phyloP scores from a whole-genome alignment of 306 rosid genomes.

The Dalbergia cultrata region DNA sequence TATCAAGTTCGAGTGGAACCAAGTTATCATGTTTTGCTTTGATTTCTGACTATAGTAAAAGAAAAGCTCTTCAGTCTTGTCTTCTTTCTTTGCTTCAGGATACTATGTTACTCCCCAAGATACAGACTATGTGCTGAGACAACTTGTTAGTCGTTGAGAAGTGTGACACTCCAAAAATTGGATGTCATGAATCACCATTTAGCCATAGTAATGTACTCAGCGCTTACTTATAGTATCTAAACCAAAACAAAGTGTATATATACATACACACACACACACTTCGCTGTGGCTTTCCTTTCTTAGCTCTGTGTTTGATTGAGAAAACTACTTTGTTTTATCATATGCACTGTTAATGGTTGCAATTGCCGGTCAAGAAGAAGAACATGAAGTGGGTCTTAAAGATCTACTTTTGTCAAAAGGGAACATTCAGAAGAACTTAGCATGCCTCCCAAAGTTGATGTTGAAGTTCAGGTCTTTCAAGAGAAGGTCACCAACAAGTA shows the following conservation, averaged over 20 bases:
- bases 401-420: constrained; percentile 67
- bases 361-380: constrained; percentile 64
- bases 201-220: not conserved
- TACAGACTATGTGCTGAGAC: not conserved
- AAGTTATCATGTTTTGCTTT: not conserved
- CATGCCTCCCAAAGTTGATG: constrained; percentile 81
- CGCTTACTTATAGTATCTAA: constrained; percentile 74
- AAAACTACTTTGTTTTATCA: not conserved
- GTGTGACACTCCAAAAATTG: not conserved
- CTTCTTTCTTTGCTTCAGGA: not conserved
- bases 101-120: not conserved
- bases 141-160: not conserved
- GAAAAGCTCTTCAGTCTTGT: too few species aligned
- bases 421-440: constrained; percentile 60
- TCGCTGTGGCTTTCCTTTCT: constrained; percentile 48
- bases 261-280: too few species aligned
- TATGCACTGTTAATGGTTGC: not conserved
- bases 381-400: constrained; percentile 70
- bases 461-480: constrained; percentile 74
- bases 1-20: too few species aligned
- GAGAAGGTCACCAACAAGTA: constrained; percentile 86
- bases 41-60: not conserved
- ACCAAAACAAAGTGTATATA: constrained; percentile 78
- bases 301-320: constrained; percentile 41
- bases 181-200: not conserved